Percentiles rank a stretch among this genome's conserved stretches.
phyloP scores from a whole-genome alignment of 169 alveolate species.

The Toxoplasma gondii region DNA sequence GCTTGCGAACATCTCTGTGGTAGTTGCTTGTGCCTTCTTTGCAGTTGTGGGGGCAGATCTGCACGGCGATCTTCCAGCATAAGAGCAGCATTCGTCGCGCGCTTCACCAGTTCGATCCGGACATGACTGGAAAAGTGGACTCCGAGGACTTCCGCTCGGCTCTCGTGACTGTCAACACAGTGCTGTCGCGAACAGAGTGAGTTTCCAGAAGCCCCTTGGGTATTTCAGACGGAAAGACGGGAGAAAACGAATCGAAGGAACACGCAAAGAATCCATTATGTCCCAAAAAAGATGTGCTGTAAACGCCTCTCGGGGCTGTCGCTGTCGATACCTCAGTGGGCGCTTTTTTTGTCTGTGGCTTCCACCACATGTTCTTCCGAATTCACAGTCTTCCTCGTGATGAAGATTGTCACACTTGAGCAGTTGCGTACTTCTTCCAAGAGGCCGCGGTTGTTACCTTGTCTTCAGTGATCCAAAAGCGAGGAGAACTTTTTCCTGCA shows the following conservation, averaged over 20 bases:
- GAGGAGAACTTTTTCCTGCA: too few relatives aligned
- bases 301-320: too few relatives aligned
- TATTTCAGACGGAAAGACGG: not conserved
- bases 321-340: too few relatives aligned
- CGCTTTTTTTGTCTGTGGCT: too few relatives aligned
- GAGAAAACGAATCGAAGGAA: constrained; percentile 31
- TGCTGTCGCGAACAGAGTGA: constrained; percentile 63
- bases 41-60: constrained; percentile 79
- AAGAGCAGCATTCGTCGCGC: constrained; percentile 70
- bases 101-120: constrained; percentile 74
- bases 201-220: not conserved
- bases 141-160: constrained; percentile 72
- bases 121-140: constrained; percentile 71
- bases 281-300: not conserved
- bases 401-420: too few relatives aligned
- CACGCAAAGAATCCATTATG: constrained; percentile 36
- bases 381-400: too few relatives aligned
- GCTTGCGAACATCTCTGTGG: too few relatives aligned
- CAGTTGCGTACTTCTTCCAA: too few relatives aligned
- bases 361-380: too few relatives aligned
- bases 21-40: not conserved
- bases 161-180: constrained; percentile 70
- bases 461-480: too few relatives aligned
- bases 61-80: constrained; percentile 76
- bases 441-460: too few relatives aligned